Percentiles rank a stretch among this genome's conserved stretches.
Conservation (phyloP, 208 protist species). For the Kentomonas sorsogonicus region DNA sequence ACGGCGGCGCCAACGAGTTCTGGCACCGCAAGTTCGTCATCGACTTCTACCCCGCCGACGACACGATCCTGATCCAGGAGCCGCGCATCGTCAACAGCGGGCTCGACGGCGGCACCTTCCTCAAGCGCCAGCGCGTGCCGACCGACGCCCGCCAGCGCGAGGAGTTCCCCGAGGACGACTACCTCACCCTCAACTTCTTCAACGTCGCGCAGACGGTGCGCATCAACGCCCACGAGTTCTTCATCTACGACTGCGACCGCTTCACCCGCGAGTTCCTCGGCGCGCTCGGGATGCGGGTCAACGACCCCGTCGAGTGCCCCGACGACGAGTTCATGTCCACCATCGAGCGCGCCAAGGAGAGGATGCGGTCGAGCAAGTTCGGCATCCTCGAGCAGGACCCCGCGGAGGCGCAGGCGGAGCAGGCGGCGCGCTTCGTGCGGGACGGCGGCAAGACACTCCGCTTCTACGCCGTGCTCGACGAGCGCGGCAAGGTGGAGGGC, state of each 20-base stretch:
- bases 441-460: constrained; percentile 94
- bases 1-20: constrained; percentile 73
- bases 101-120: constrained; percentile 89
- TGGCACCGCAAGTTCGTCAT: constrained; percentile 91
- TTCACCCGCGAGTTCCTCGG: constrained; percentile 91
- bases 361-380: constrained; percentile 45
- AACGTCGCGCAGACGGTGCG: constrained; percentile 84
- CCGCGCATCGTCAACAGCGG: constrained; percentile 90
- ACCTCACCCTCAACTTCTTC: constrained; percentile 88
- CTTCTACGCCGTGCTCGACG: constrained; percentile 90
- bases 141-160: constrained; percentile 73
- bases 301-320: constrained; percentile 38
- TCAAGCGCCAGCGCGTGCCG: constrained; percentile 87
- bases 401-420: constrained; percentile 60
- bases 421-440: constrained; percentile 80
- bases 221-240: constrained; percentile 91
- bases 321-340: constrained; percentile 72
- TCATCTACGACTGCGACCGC: constrained; percentile 90
- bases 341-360: constrained; percentile 44
- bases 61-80: constrained; percentile 94
- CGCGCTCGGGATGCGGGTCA: constrained; percentile 64
- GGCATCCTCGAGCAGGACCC: constrained; percentile 58
- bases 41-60: constrained; percentile 91
- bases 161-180: constrained; percentile 76
- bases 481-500: constrained; percentile 35